Base-by-base conservation (phyloP, 106 monocot species). In the Phalaenopsis aphrodite region DNA sequence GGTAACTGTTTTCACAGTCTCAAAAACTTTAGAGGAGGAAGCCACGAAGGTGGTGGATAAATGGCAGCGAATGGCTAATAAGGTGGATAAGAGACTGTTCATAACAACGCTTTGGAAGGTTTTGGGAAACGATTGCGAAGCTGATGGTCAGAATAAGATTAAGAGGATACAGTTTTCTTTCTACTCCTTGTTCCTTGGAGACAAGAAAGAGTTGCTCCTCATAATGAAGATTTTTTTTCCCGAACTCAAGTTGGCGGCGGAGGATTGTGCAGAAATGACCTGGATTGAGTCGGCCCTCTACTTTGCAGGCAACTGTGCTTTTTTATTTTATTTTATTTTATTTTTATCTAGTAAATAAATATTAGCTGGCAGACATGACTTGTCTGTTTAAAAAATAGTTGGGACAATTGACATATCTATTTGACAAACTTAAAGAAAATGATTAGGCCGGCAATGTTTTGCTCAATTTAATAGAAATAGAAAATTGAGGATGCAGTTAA, bases 221-320 rank as follows among this genome's bases (percentile, higher is more conserved):
- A 43, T 82, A n/a, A 82, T 84, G 84, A 72, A 52, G 21, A 64
- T 16, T 10, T 77, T 76, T 57, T 84, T 87, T 55, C 84, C 87
- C 0, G 87, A 87, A 76, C 76, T 87, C 21, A 75, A 77, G 5
- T 57, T 87, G 11, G 39, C 30, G 37, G 69, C 75, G 0, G 43
- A 52, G 39, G 81, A 82, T 43, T 87, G 87, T 84, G 71, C 37
- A 0, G 87, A 87, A 58, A 79, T 87, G 87, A 84, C 52, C 42
- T 87, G 87, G 87, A 42, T 84, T 9, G 81, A 84, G 55, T 84
- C 84, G 1, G 66, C 82, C 5, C 81, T 82, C 3, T 79, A 79
- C 78, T 78, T 82, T 46, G 66, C 39, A 2, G 55, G 55, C 10
- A 6, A 19, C 10, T 10, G 12, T 52, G 52, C 56, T 56, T 17